Evolutionary conservation across 2,329 filamentous ascomycete species (phyloP).

Genomic region (Xylariaceae sp.): DNA sequence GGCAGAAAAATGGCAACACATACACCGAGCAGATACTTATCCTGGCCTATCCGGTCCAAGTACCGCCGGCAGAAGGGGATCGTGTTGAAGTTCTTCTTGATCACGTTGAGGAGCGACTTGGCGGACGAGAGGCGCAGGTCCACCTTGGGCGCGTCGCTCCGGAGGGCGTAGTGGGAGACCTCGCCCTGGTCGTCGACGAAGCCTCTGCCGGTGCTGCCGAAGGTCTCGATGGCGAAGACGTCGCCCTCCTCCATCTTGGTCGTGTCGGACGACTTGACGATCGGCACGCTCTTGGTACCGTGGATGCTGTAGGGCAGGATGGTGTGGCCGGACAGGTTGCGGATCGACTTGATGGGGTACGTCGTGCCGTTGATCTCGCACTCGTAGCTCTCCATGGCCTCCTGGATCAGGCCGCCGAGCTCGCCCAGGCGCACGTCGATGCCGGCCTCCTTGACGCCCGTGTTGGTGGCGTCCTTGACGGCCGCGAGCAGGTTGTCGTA

Average conservation of each 20-base stretch:
- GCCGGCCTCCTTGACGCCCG: constrained; percentile 82
- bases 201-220: constrained; percentile 87
- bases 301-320: constrained; percentile 88
- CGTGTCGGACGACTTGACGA: constrained; percentile 80
- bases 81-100: constrained; percentile 95
- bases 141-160: constrained; percentile 66
- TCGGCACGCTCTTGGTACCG: constrained; percentile 87
- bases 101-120: constrained; percentile 77
- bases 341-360: constrained; percentile 76
- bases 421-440: constrained; percentile 88
- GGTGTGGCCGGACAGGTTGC: constrained; percentile 84
- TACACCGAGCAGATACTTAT: constrained; percentile 88
- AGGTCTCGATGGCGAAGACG: constrained; percentile 92
- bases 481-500: constrained; percentile 71
- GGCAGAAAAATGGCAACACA: constrained; percentile 27
- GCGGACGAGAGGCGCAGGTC: constrained; percentile 74
- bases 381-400: constrained; percentile 91
- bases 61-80: constrained; percentile 88
- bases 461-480: constrained; percentile 73
- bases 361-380: constrained; percentile 74
- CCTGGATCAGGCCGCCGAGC: constrained; percentile 78
- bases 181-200: constrained; percentile 85
- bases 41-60: constrained; percentile 85
- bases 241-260: constrained; percentile 99
- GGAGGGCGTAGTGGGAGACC: constrained; percentile 81